These are phyloP conservation scores for Metschnikowia lochheadii DNA, from an alignment of 805 yeast species.

Conservation along the genomic window DNA sequence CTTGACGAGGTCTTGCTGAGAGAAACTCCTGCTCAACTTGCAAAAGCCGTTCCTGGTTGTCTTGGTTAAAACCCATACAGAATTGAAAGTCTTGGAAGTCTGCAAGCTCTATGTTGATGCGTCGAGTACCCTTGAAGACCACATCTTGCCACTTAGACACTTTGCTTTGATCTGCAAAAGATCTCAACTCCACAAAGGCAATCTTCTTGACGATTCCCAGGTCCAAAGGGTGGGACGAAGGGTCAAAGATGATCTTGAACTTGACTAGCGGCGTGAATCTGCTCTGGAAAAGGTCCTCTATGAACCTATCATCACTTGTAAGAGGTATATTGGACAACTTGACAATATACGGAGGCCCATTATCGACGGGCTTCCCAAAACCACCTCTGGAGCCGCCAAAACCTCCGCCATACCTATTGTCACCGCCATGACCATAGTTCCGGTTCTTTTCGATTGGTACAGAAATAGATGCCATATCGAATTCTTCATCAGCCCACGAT, in stretches of 20 bases:
- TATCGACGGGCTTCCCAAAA: constrained; percentile 9
- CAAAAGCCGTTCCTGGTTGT: constrained; percentile 29
- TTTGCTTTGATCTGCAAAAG: constrained; percentile 49
- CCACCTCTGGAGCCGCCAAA: constrained; percentile 8
- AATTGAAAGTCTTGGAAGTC: constrained; percentile 38
- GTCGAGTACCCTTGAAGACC: constrained; percentile 40
- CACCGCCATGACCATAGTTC: constrained; percentile 22
- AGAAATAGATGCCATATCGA: constrained; percentile 42
- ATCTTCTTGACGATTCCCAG: constrained; percentile 46
- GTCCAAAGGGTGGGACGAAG: constrained; percentile 35
- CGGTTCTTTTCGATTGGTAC: constrained; percentile 39
- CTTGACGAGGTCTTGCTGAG: constrained; percentile 17
- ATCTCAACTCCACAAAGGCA: constrained; percentile 57
- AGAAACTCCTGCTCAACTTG: constrained; percentile 29
- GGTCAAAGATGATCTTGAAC: constrained; percentile 59
- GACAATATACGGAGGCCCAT: constrained; percentile 60
- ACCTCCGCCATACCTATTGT: constrained; percentile 8
- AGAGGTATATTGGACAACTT: constrained; percentile 60
- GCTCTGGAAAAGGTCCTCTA: constrained; percentile 59
- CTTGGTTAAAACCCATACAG: constrained; percentile 37
- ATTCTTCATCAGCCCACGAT: constrained; percentile 46
- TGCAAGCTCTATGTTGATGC: constrained; percentile 37
- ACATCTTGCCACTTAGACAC: constrained; percentile 63
- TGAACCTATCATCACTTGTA: constrained; percentile 45
- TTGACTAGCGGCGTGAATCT: constrained; percentile 56